Evolutionary conservation across 2,329 filamentous ascomycete genomes (phyloP).

Genomic region (Hymenoscyphus linearis): DNA sequence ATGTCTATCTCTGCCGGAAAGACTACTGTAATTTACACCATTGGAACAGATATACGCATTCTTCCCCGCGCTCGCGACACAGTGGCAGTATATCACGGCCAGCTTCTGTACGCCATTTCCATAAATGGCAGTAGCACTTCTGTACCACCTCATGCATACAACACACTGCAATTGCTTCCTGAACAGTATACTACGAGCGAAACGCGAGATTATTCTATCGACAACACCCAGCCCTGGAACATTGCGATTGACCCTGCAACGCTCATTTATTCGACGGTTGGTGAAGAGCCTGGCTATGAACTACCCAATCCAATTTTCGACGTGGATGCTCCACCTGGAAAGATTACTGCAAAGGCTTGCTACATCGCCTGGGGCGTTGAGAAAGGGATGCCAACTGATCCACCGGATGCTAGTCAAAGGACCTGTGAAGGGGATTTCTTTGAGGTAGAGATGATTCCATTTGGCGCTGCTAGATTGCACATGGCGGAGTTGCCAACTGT

Average conservation of each 20-base stretch:
- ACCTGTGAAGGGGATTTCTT: conserved; percentile 34
- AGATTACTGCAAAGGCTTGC: conserved; percentile 36
- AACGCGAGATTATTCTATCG: conserved; percentile 34
- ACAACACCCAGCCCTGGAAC: conserved; percentile 30
- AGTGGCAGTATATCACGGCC: conserved; percentile 39
- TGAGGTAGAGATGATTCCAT: conserved; percentile 38
- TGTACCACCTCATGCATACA: conserved; percentile 21
- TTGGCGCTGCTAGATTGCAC: conserved; percentile 42
- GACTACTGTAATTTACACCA: conserved; percentile 14
- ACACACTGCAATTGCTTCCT: conserved; percentile 27
- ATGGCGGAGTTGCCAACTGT: conserved; percentile 38
- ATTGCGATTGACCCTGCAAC: conserved; percentile 33
- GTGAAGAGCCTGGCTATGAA: conserved; percentile 9
- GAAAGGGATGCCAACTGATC: conserved; percentile 33
- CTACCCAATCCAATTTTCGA: conserved; percentile 30
- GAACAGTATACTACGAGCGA: conserved; percentile 15
- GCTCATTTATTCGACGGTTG: conserved; percentile 30
- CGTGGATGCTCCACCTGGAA: conserved; percentile 33
- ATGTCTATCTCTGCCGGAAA: conserved; percentile 9
- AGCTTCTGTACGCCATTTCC: conserved; percentile 40
- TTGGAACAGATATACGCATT: conserved; percentile 19
- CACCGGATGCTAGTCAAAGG: conserved; percentile 32
- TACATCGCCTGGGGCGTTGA: conserved; percentile 36
- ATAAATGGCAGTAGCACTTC: conserved; percentile 31
- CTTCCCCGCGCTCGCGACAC: conserved; percentile 32